phyloP scores from a whole-genome alignment of 352 stramenopile species.

The Phytophthora vignae region DNA sequence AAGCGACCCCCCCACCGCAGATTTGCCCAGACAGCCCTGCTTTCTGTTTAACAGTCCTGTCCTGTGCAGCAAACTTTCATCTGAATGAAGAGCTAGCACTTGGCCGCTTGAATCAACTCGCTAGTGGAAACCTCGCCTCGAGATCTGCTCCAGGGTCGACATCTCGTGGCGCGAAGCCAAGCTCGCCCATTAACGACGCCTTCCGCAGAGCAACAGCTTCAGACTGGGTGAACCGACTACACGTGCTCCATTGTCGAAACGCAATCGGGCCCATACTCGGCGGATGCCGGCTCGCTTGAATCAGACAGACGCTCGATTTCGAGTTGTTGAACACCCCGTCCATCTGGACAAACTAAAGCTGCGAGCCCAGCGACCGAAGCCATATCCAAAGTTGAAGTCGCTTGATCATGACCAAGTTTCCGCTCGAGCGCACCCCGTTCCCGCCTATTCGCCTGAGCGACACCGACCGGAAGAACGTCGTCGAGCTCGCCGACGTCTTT shows the following conservation, averaged over 20 bases:
- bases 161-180: slow-evolving; percentile 15
- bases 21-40: not conserved
- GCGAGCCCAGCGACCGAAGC: not conserved
- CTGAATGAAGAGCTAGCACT: slow-evolving; percentile 1
- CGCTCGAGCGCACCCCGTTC: slow-evolving; percentile 42
- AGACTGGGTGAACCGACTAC: slow-evolving; percentile 17
- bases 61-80: slow-evolving; percentile 19
- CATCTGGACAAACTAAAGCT: not conserved
- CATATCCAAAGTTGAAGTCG: slow-evolving; percentile 24
- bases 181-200: not conserved
- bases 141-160: slow-evolving; percentile 15
- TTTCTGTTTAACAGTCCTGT: slow-evolving; percentile 4
- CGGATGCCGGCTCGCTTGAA: slow-evolving; percentile 27
- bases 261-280: slow-evolving; percentile 24
- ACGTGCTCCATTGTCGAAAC: slow-evolving; percentile 3
- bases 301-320: slow-evolving; percentile 18
- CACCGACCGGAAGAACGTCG: slow-evolving; percentile 34
- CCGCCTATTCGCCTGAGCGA: slow-evolving; percentile 36
- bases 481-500: slow-evolving; percentile 36
- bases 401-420: slow-evolving; percentile 41
- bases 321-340: not conserved
- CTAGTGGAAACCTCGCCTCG: slow-evolving; percentile 22
- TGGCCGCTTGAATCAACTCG: slow-evolving; percentile 23
- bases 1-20: not conserved
- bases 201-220: not conserved